phyloP scores from a whole-genome alignment of 2,329 filamentous ascomycete genomes.

The Pseudocercospora crystallina region DNA sequence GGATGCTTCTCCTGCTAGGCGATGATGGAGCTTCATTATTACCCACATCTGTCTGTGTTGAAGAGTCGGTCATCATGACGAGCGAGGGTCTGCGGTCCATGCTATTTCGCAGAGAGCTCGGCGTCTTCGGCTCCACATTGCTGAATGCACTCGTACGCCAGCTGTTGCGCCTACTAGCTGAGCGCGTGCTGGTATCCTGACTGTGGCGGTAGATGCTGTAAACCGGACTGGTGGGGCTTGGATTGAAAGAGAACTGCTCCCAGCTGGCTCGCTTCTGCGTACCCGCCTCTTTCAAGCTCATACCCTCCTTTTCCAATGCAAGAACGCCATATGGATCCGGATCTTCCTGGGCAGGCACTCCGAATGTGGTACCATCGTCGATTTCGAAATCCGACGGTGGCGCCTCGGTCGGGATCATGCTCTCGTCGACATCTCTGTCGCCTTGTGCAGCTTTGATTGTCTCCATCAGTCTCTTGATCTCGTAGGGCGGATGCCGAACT shows the following conservation, averaged over 20 bases:
- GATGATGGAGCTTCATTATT: conserved; percentile 15
- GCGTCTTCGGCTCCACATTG: conserved; percentile 25
- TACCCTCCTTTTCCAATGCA: conserved; percentile 83
- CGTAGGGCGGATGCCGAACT: conserved; percentile 55
- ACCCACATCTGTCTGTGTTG: conserved; percentile 33
- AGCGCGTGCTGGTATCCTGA: conserved; percentile 40
- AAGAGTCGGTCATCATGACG: conserved; percentile 29
- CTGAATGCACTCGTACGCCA: conserved; percentile 46
- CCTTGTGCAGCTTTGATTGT: conserved; percentile 88
- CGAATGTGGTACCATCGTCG: conserved; percentile 61
- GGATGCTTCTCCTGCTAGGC: conserved; percentile 19
- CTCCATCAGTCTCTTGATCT: conserved; percentile 66
- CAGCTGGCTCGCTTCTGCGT: conserved; percentile 70
- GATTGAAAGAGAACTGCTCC: conserved; percentile 80
- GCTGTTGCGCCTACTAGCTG: conserved; percentile 61
- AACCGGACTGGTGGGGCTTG: conserved; percentile 71
- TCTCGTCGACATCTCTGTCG: conserved; percentile 69
- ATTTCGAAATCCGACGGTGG: conserved; percentile 74
- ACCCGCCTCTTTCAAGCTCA: conserved; percentile 89
- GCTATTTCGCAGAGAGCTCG: conserved; percentile 33
- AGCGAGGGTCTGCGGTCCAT: conserved; percentile 23
- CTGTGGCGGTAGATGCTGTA: conserved; percentile 66
- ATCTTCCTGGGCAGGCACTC: conserved; percentile 74
- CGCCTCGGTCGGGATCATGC: conserved; percentile 65
- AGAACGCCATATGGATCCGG: conserved; percentile 90